Conservation (phyloP, 805 yeast species). For the Wickerhamomyces sydowiorum region DNA sequence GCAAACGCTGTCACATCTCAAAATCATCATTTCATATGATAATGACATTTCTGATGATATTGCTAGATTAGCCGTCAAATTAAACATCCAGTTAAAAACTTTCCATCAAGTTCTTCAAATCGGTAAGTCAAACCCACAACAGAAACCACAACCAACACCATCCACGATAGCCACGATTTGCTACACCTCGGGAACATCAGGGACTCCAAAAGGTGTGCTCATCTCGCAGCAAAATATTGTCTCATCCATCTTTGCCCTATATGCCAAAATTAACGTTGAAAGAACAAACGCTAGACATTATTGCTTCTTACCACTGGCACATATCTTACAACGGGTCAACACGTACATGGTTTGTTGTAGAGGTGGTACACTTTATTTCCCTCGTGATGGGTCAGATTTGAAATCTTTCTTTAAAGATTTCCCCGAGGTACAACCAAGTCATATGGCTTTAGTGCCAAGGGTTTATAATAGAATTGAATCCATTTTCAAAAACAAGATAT, state of each 20-base stretch:
- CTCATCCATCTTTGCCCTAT: neutral
- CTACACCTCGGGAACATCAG: conserved; percentile 67
- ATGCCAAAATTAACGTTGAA: conserved; percentile 30
- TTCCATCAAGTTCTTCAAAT: neutral
- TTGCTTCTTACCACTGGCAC: conserved; percentile 46
- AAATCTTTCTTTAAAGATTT: conserved; percentile 48
- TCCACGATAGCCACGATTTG: conserved; percentile 47
- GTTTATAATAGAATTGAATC: conserved; percentile 51
- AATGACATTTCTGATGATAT: neutral
- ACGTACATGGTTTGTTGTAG: conserved; percentile 41
- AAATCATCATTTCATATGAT: neutral
- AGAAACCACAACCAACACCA: conserved; percentile 36
- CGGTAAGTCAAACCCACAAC: conserved; percentile 21
- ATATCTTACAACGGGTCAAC: conserved; percentile 45
- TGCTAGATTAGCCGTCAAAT: no score
- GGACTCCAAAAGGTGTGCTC: conserved; percentile 60
- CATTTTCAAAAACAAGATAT: conserved; percentile 34
- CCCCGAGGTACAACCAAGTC: conserved; percentile 39
- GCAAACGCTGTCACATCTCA: neutral
- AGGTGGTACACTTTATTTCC: conserved; percentile 2
- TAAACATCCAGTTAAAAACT: neutral
- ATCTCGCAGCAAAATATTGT: conserved; percentile 33
- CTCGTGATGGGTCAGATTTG: conserved; percentile 29
- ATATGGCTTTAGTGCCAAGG: conserved; percentile 51
- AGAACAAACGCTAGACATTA: conserved; percentile 13